Evolutionary conservation across 345 rosid species (phyloP), one percentile per base, ranked within the genome.

Genomic region (Syzygium aqueum): DNA sequence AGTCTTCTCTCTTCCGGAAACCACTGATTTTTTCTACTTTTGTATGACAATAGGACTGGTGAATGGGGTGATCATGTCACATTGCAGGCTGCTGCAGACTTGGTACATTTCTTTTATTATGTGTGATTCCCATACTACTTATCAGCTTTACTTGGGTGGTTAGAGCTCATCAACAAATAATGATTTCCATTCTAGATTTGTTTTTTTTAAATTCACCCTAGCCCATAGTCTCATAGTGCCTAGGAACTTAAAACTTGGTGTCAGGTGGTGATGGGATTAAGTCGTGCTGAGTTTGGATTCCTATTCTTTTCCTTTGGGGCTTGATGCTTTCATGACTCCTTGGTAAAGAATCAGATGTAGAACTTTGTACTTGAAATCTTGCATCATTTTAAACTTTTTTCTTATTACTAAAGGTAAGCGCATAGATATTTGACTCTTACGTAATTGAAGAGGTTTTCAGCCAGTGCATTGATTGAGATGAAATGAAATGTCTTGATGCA

Each of bases 51-150:
- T 80, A 92, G 94, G 91, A 90, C 63, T 90, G 94, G 94, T 59
- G 94, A 92, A 85, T 92, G 94, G 94, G 93, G 94, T 53, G 94
- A 92, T 89, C 93, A 92, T 53, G 92, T 92, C 80, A 92, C 94
- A 28, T 87, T 92, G 86, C 93, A 92, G 88, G 94, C 94, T 87
- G 94, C 94, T 85, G 90, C 93, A 85, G 94, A 92, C 88, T 88
- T 85, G 93, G 94, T 92, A 93, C 84, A 91, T 78, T 51, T 40
- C 77, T 51, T n/a, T 21, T 40, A 63, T n/a, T 73, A 61, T 22
- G 46, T 22, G 16, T 53, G 61, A 77, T 84, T 84, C 21, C 17
- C 51, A 85, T 53, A 56, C 21, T 51, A 46, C 51, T 77, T 23
- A 19, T 30, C 40, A 22, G 65, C 43, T 67, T 49, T 73, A 73